These are phyloP conservation scores for Parathielavia appendiculata DNA, from an alignment of 495 filamentous ascomycete genomes.

Conservation along the genomic window DNA sequence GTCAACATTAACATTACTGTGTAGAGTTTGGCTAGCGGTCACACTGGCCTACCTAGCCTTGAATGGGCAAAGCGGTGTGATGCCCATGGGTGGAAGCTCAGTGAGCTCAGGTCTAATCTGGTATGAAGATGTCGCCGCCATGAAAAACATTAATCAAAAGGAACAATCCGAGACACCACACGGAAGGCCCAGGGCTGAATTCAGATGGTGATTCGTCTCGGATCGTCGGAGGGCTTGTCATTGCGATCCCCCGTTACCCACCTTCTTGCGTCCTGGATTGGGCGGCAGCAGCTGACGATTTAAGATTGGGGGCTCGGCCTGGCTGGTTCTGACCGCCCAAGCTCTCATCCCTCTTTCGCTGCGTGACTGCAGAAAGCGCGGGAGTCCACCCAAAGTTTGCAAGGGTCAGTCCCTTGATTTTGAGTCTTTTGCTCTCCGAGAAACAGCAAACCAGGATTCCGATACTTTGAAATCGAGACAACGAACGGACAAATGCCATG, in stretches of 20 bases:
- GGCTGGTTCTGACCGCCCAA: constrained; percentile 3
- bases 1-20: too few species aligned
- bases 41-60: too few species aligned
- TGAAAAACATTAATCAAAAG: not conserved
- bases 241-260: constrained; percentile 4
- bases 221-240: not conserved
- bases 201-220: not conserved
- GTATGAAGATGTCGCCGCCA: too few species aligned
- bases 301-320: constrained; percentile 6
- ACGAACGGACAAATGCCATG: not conserved
- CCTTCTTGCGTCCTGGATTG: not conserved
- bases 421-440: too few species aligned
- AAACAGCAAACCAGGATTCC: too few species aligned
- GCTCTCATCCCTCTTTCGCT: not conserved
- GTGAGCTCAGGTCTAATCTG: too few species aligned
- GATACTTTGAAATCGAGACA: too few species aligned
- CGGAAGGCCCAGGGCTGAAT: not conserved
- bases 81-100: not conserved
- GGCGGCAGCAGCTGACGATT: not conserved
- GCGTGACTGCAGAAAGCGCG: not conserved
- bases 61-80: too few species aligned
- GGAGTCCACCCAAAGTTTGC: too few species aligned
- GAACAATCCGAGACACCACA: constrained; percentile 4
- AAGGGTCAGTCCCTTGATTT: too few species aligned
- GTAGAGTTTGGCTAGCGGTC: too few species aligned